phyloP scores from a whole-genome alignment of 2,329 filamentous ascomycete species.

The Nigrograna mackinnonii region DNA sequence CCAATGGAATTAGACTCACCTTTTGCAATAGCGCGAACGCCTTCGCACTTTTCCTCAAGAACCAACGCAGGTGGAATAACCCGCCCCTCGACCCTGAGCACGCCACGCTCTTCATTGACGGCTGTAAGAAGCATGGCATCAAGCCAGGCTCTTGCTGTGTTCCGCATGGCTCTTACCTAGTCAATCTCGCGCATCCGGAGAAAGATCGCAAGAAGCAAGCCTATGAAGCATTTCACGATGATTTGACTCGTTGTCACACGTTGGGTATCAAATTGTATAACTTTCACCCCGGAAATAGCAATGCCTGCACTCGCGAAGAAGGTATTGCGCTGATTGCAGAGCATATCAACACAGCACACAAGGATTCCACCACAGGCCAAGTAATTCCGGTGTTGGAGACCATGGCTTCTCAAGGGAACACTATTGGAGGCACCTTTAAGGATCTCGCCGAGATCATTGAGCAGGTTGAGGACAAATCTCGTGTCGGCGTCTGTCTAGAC shows the following conservation, averaged over 20 bases:
- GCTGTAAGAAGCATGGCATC: constrained; percentile 72
- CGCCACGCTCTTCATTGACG: constrained; percentile 68
- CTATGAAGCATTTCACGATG: constrained; percentile 83
- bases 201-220: constrained; percentile 80
- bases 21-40: constrained; percentile 69
- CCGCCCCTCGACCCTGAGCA: constrained; percentile 73
- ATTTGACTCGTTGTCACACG: constrained; percentile 80
- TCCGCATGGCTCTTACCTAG: constrained; percentile 93
- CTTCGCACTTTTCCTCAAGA: constrained; percentile 94
- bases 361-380: constrained; percentile 63
- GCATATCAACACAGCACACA: constrained; percentile 81
- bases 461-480: constrained; percentile 75
- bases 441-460: constrained; percentile 86
- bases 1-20: background rate
- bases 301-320: constrained; percentile 64
- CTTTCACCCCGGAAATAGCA: constrained; percentile 90
- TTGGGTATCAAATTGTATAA: constrained; percentile 94
- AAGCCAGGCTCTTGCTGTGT: constrained; percentile 75
- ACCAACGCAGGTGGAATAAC: constrained; percentile 91
- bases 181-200: constrained; percentile 90
- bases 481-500: constrained; percentile 93
- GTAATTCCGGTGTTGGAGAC: constrained; percentile 91
- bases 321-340: constrained; percentile 79
- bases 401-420: constrained; percentile 86
- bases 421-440: constrained; percentile 82